These are phyloP conservation scores for Penicillium sp. DNA, from an alignment of 2,329 filamentous ascomycete genomes.

Conservation along the genomic window DNA sequence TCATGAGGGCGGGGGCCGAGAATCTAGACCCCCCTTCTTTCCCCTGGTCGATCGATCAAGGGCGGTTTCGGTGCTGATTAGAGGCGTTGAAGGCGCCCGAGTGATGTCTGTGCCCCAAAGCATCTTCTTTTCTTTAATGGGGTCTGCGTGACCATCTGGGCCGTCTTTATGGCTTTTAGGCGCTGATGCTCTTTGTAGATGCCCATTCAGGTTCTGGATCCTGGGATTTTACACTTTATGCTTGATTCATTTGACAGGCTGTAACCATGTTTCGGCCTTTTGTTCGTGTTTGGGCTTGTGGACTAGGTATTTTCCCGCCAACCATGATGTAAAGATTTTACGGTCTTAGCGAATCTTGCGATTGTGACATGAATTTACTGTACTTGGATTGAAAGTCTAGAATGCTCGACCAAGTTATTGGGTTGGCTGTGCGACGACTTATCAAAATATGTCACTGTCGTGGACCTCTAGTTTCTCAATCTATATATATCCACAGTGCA, in stretches of 20 bases:
- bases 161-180: not conserved
- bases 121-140: not conserved
- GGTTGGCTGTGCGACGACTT: not conserved
- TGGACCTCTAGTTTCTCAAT: not conserved
- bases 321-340: not conserved
- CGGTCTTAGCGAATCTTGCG: not conserved
- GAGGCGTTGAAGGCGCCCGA: not conserved
- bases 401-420: not conserved
- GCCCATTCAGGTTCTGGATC: not conserved
- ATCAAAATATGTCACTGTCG: not conserved
- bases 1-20: constrained; percentile 9
- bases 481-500: too few relatives aligned
- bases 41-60: constrained; percentile 1
- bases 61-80: not conserved
- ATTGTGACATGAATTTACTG: not conserved
- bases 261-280: not conserved
- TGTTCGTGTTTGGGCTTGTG: not conserved
- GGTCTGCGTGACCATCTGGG: constrained; percentile 2
- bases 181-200: not conserved
- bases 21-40: constrained; percentile 12
- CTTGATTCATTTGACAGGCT: constrained; percentile 2
- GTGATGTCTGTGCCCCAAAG: not conserved
- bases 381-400: not conserved
- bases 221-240: not conserved
- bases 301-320: constrained; percentile 6